Evolutionary conservation across 169 alveolate species (phyloP), one percentile per base, ranked within the genome.

Genomic region (Eimeria mitis): DNA sequence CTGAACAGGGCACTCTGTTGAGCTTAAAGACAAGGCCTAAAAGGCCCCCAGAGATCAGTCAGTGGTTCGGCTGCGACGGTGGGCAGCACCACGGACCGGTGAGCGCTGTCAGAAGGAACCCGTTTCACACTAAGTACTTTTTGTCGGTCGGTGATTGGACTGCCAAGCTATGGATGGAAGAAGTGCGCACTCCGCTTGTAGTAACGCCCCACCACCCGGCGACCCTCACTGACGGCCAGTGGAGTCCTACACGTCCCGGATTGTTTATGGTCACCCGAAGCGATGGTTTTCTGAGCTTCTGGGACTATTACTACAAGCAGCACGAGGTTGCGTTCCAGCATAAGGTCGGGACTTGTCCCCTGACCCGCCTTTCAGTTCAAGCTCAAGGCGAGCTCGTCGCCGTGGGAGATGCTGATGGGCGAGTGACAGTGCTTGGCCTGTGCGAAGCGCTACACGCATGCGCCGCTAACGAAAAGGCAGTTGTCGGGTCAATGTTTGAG

Each of bases 121-220:
- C 99, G 44, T 97, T 97, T 83, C 98, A 98, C 79, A 97, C 98
- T 85, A 98, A 99, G 97, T 98, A 97, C 97, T 98, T 99, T 97
- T 95, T 99, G 91, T 97, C 99, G 23, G 99, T 99, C 40, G 99
- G 99, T 44, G 99, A 99, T 96, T 99, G 99, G 99, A 97, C 99
- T 70, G 99, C 99, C 37, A 98, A 98, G 97, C 98, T 98, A 76
- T 97, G 97, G 97, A 96, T 97, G 91, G 99, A 99, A 94, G 99
- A 98, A 95, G 98, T 98, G 71, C 98, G 98, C 96, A 98, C 99
- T n/a, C 99, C 99, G 16, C 98, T 99, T 85, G 98, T 98, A 96
- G 97, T 99, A 75, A 98, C 98, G 81, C 99, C 98, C 89, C 98
- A 98, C 96, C 98, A 47, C 97, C 99, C 76, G 97, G 98, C 97